Percentiles rank a stretch among this genome's conserved stretches.
Evolutionary conservation across 306 rosid genomes (phyloP).

Genomic region (Comarum palustre): DNA sequence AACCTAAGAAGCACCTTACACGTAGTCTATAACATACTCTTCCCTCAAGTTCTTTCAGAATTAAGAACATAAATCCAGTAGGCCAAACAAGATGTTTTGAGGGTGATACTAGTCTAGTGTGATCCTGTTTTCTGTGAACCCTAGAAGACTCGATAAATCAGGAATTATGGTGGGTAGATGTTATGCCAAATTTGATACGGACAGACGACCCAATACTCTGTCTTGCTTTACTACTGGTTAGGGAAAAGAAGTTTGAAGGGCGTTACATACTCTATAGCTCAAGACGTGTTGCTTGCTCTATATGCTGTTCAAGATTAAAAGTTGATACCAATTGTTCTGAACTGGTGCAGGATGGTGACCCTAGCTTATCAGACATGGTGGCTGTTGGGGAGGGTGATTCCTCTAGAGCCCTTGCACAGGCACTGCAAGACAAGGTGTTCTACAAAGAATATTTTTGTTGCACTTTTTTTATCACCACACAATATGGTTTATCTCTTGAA

Average conservation of each 20-base stretch:
- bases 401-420: conserved; percentile 73
- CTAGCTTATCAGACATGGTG: conserved; percentile 31
- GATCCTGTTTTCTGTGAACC: background rate
- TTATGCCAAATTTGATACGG: background rate
- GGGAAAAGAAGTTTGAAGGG: conserved; percentile 6
- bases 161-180: background rate
- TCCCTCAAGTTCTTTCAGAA: background rate
- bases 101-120: background rate
- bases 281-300: background rate
- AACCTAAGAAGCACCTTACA: background rate
- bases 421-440: conserved; percentile 85
- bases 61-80: too few species aligned
- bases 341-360: conserved; percentile 38
- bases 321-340: conserved; percentile 12
- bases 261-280: too few species aligned
- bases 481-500: background rate
- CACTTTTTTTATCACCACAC: background rate
- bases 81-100: too few species aligned
- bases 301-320: conserved; percentile 1
- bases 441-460: background rate
- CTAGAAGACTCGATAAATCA: background rate
- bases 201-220: background rate
- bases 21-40: background rate
- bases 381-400: conserved; percentile 41
- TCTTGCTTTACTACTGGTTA: background rate